These are phyloP conservation scores for Puccinia polysora DNA, from an alignment of 1,284 basidiomycete genomes.

Conservation along the genomic window DNA sequence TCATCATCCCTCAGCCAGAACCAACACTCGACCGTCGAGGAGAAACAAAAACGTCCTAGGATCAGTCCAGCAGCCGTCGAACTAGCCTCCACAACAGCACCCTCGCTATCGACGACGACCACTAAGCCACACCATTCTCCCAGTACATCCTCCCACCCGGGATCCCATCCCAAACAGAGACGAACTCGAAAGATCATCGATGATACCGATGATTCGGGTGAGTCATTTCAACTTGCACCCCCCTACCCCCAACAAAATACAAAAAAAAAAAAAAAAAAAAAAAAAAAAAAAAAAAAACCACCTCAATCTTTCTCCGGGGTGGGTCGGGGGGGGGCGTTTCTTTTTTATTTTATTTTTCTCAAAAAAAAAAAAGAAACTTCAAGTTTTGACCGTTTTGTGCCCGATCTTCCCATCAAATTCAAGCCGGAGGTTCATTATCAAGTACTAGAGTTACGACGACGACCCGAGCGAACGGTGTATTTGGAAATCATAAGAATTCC, in stretches of 20 bases:
- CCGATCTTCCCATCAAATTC: too few species aligned
- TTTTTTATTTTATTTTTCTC: not conserved
- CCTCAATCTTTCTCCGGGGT: too few species aligned
- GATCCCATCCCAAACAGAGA: not conserved
- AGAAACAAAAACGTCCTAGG: conserved; percentile 26
- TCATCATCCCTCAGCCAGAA: too few species aligned
- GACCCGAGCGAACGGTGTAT: not conserved
- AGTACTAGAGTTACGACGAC: not conserved
- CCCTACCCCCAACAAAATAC: too few species aligned
- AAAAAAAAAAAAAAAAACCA: too few species aligned
- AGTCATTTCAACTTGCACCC: too few species aligned
- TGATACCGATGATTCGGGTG: conserved; percentile 16
- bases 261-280: too few species aligned
- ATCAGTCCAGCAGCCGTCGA: conserved; percentile 9
- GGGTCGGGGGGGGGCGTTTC: not conserved
- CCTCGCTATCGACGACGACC: not conserved
- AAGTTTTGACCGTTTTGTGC: too few species aligned
- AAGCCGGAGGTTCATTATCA: too few species aligned
- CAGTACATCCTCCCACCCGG: not conserved
- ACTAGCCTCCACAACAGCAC: conserved; percentile 9
- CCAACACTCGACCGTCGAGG: conserved; percentile 10
- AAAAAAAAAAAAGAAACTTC: not conserved
- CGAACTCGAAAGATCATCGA: conserved; percentile 20
- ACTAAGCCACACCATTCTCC: not conserved
- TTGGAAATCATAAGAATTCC: not conserved